Evolutionary conservation across 1,284 basidiomycete genomes (phyloP).

Genomic region (Amylostereum chailletii): DNA sequence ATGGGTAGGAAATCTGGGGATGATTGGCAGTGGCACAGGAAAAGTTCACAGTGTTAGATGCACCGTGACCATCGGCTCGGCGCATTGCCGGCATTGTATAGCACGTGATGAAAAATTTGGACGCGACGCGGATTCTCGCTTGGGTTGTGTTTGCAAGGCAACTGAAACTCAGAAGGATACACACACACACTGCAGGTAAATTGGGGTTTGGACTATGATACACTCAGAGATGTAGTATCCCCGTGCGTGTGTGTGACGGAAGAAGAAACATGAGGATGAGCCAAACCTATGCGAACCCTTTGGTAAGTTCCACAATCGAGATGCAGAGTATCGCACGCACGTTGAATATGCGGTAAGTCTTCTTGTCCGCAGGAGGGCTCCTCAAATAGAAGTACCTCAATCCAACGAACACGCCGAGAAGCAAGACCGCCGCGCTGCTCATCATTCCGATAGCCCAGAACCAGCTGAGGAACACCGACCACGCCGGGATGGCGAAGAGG

Average conservation of each 20-base stretch:
- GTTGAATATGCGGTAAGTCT: background rate
- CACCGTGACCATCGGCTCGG: no score
- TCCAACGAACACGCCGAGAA: background rate
- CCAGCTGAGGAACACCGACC: background rate
- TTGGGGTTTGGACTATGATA: no score
- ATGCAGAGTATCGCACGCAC: background rate
- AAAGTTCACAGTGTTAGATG: no score
- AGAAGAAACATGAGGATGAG: background rate
- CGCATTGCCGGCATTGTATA: no score
- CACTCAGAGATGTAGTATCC: no score
- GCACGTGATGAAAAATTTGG: no score
- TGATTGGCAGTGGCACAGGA: no score
- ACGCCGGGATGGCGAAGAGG: background rate
- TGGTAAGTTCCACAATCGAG: background rate
- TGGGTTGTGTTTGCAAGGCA: no score
- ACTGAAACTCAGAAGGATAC: no score
- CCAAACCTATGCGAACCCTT: background rate
- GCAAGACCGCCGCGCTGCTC: background rate
- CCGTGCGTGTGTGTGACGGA: background rate
- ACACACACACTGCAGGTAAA: no score
- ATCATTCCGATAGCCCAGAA: background rate
- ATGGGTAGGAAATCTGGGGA: no score
- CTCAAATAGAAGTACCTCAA: background rate
- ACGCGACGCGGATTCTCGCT: no score
- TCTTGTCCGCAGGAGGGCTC: background rate